These are phyloP conservation scores for Stephania japonica DNA, from an alignment of 164 flowering plant species.

Conservation along the genomic window DNA sequence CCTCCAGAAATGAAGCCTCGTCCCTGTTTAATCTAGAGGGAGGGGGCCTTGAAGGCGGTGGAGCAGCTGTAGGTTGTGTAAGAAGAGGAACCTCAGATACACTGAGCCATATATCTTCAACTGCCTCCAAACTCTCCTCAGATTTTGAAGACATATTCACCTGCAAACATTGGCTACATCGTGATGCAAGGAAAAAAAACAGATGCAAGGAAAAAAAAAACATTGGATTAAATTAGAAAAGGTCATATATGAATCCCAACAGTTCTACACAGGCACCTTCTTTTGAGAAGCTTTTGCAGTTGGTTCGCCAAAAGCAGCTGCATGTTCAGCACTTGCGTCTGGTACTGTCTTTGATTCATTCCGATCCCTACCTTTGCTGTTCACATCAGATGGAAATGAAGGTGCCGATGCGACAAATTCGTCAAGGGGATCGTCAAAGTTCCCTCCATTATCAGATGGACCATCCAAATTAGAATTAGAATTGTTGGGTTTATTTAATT, in stretches of 20 bases:
- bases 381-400: slow-evolving; percentile 33
- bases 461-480: slow-evolving; percentile 32
- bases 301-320: slow-evolving; percentile 29
- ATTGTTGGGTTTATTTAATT: slow-evolving; percentile 34
- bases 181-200: slow-evolving; percentile 30
- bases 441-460: slow-evolving; percentile 34
- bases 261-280: slow-evolving; percentile 32
- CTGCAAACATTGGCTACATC: slow-evolving; percentile 30
- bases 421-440: slow-evolving; percentile 57
- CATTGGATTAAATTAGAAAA: slow-evolving; percentile 43
- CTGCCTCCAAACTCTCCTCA: slow-evolving; percentile 40
- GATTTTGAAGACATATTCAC: slow-evolving; percentile 34
- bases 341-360: slow-evolving; percentile 34
- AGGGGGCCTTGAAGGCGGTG: slow-evolving; percentile 91
- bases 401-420: slow-evolving; percentile 37
- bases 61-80: slow-evolving; percentile 87
- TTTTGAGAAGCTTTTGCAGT: slow-evolving; percentile 28
- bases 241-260: slow-evolving; percentile 34
- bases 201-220: slow-evolving; percentile 30
- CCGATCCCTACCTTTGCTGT: slow-evolving; percentile 29
- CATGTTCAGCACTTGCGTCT: slow-evolving; percentile 20
- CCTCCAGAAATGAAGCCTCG: slow-evolving; percentile 26
- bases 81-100: slow-evolving; percentile 84
- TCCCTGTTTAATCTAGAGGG: slow-evolving; percentile 64
- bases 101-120: slow-evolving; percentile 80